Evolutionary conservation across 495 filamentous ascomycete genomes (phyloP), one percentile per base, ranked within the genome.

Genomic region (Venustampulla echinocandica): DNA sequence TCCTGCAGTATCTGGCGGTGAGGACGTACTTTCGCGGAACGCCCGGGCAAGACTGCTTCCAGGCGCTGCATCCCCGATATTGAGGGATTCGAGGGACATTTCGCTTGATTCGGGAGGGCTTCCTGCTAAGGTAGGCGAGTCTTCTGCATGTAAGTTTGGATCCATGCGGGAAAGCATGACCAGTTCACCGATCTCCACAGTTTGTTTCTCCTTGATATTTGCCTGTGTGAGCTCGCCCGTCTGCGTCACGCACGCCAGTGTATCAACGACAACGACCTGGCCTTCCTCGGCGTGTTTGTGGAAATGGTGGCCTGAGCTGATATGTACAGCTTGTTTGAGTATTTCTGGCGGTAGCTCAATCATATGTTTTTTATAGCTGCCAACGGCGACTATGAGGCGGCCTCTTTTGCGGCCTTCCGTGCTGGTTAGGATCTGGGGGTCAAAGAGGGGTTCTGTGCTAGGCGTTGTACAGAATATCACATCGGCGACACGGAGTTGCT

Each of bases 141-240:
- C 38, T 1, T 49, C 1, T 2, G 13, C 62, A 19, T 23, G 60
- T 35, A 65, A 69, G 44, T 69, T 61, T 56, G 77, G 77, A n/a
- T n/a, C n/a, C n/a, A n/a, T n/a, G n/a, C n/a, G n/a, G n/a, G n/a
- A n/a, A 45, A 87, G 66, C 80, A 90, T 87, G 41, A 90, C 69
- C 38, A 95, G 61, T 59, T 94, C 87, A 2, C 90, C 89, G 4
- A 89, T 67, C 71, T 98, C 90, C 5, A 94, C 83, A 15, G 95
- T 68, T 56, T 94, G 80, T 21, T 77, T 70, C 0, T 81, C 72
- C 33, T 67, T 64, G 22, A 97, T 63, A 0, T 76, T 84, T 0
- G 86, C 86, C 55, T 87, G 78, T 21, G 90, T 82, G 43, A 98
- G 67, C 69, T 98, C 92, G 4, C 92, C 92, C 0, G 90, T 84